Conservation (phyloP, 306 rosid species). For the Malus orientalis region DNA sequence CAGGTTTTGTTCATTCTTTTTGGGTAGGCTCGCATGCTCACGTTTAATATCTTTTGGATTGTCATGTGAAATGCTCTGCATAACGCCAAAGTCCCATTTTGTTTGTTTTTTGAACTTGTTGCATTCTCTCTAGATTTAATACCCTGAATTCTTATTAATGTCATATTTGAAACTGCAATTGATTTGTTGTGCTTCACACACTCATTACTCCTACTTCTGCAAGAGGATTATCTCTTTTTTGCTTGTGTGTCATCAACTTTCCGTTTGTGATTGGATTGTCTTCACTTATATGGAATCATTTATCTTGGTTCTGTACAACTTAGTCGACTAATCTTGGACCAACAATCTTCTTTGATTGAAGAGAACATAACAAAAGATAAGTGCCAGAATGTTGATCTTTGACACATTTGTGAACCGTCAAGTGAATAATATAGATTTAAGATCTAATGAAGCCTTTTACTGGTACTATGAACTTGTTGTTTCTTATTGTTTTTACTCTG, state of each 20-base stretch:
- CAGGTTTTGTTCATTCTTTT: constrained; percentile 39
- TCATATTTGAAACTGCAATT: neutral
- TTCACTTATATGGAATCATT: neutral
- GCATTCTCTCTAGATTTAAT: neutral
- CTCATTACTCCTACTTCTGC: neutral
- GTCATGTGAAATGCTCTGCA: neutral
- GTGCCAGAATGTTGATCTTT: neutral
- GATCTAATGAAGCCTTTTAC: neutral
- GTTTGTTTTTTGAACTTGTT: neutral
- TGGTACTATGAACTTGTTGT: neutral
- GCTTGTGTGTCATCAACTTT: neutral
- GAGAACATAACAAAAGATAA: neutral
- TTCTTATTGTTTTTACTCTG: neutral
- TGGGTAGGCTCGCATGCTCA: constrained; percentile 1
- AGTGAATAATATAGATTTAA: neutral
- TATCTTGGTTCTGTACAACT: neutral
- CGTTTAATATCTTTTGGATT: neutral
- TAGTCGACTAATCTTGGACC: neutral
- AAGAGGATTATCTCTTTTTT: neutral
- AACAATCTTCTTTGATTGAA: neutral
- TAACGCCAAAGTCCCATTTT: neutral
- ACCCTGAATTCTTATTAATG: neutral
- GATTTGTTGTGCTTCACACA: neutral
- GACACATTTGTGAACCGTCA: neutral
- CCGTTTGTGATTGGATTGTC: neutral